Evolutionary conservation across 2,329 filamentous ascomycete genomes (phyloP), one percentile per base, ranked within the genome.

Genomic region (Claviceps sp.): DNA sequence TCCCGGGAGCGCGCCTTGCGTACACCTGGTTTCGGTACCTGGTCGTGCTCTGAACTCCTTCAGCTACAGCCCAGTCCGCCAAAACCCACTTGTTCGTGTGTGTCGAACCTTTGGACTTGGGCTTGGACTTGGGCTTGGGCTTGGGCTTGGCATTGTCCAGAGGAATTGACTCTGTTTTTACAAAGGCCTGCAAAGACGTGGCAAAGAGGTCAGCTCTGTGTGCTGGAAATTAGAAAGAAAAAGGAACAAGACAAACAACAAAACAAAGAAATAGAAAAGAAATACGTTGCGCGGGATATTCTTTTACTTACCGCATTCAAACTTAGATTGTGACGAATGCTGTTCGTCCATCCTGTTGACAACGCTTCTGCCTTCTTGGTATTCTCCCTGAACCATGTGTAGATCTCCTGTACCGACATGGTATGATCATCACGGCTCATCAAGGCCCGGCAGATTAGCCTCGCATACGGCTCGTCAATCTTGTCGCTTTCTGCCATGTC

Each of bases 291-390:
- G 16, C 18, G 20, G 18, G n/a, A 20, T 16, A 9, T 16, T n/a
- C 9, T 22, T 24, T 44, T 37, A 63, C 70, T 69, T 79, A 96
- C 91, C 55, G 78, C 77, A 61, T 97, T 97, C 90, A 97, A 96
- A 47, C 88, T 95, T 7, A 97, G 72, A 60, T 97, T 97, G 66
- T 97, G 91, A 2, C 91, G 81, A 57, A 97, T 94, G 64, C 88
- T 95, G 67, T 96, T 97, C 69, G 91, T 86, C 91, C 91, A 97
- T 9, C 90, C 91, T 59, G 82, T 85, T 50, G 74, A 80, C 4
- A 79, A 81, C 62, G 89, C 93, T 52, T 78, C 75, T 3, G 88
- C 79, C 66, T 93, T 95, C 58, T 79, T 77, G 2, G 89, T 95
- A 62, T 95, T 84, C 30, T 83, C 76, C 43, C 79, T 74, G 61